Percentiles rank a stretch among this genome's conserved stretches.
These are phyloP conservation scores for Ophiocordyceps camponoti-leonardi DNA, from an alignment of 2,329 filamentous ascomycete species.

Conservation along the genomic window DNA sequence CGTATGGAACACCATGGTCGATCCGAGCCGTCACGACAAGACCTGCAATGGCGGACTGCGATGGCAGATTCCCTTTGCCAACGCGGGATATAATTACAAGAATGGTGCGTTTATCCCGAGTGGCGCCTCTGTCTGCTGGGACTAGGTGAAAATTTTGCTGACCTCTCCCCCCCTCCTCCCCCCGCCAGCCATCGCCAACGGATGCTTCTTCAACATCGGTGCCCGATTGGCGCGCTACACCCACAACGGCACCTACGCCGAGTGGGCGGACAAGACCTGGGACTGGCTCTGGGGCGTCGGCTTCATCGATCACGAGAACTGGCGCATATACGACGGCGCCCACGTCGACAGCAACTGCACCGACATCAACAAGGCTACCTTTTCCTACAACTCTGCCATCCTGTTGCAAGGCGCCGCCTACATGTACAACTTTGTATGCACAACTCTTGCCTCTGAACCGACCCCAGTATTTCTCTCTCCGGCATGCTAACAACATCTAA, in stretches of 20 bases:
- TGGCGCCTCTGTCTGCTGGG: not conserved
- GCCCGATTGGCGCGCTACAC: constrained; percentile 59
- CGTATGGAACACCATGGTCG: constrained; percentile 46
- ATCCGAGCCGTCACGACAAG: constrained; percentile 43
- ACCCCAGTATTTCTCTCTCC: no score
- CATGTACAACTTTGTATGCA: constrained; percentile 46
- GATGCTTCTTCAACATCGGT: constrained; percentile 45
- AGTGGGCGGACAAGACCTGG: constrained; percentile 43
- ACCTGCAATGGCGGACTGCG: constrained; percentile 53
- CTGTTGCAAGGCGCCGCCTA: constrained; percentile 46
- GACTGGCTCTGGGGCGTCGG: constrained; percentile 39
- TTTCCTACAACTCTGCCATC: constrained; percentile 49
- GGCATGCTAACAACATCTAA: no score
- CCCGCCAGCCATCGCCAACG: constrained; percentile 36
- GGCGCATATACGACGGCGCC: constrained; percentile 48
- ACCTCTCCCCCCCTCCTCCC: no score
- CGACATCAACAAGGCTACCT: constrained; percentile 44
- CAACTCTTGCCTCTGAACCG: no score
- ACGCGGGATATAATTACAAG: constrained; percentile 63
- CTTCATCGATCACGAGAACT: constrained; percentile 41
- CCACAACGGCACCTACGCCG: constrained; percentile 44
- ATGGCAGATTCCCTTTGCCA: constrained; percentile 64
- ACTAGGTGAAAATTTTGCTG: no score
- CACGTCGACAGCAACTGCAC: constrained; percentile 41
- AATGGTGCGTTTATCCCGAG: constrained; percentile 28